Evolutionary conservation across 345 rosid genomes (phyloP).

Genomic region (Pistacia vera): DNA sequence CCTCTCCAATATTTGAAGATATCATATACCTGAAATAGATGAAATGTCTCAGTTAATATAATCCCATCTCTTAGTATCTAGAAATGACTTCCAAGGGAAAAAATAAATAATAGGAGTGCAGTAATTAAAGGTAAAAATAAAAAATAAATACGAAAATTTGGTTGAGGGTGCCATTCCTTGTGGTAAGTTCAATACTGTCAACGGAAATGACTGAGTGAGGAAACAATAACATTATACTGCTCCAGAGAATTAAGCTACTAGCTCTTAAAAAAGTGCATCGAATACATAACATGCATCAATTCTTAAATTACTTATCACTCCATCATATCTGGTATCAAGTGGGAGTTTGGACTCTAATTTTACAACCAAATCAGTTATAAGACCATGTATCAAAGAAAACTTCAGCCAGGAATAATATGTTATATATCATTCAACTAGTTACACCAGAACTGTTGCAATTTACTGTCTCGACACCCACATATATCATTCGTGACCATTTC

Average conservation of each 20-base stretch:
- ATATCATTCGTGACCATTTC: neutral
- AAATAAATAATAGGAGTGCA: neutral
- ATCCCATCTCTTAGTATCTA: neutral
- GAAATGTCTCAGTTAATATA: neutral
- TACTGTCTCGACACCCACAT: neutral
- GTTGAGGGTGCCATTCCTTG: neutral
- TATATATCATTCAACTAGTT: neutral
- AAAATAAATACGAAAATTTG: neutral
- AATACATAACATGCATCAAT: neutral
- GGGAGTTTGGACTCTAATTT: neutral
- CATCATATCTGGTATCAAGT: neutral
- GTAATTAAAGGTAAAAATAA: neutral
- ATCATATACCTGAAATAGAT: conserved; percentile 68
- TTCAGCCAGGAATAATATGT: neutral
- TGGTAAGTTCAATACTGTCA: neutral
- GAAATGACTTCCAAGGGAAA: neutral
- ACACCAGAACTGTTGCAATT: neutral
- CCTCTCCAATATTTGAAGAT: conserved; percentile 84
- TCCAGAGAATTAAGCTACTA: neutral
- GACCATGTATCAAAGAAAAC: neutral
- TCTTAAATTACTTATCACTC: neutral
- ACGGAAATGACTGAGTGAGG: neutral
- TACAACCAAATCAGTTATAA: neutral
- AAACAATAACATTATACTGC: neutral
- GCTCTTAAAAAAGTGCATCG: no score